Percentiles rank a stretch among this genome's conserved stretches.
These are phyloP conservation scores for Chlorella sorokiniana DNA, from an alignment of 139 green algal species.

Conservation along the genomic window DNA sequence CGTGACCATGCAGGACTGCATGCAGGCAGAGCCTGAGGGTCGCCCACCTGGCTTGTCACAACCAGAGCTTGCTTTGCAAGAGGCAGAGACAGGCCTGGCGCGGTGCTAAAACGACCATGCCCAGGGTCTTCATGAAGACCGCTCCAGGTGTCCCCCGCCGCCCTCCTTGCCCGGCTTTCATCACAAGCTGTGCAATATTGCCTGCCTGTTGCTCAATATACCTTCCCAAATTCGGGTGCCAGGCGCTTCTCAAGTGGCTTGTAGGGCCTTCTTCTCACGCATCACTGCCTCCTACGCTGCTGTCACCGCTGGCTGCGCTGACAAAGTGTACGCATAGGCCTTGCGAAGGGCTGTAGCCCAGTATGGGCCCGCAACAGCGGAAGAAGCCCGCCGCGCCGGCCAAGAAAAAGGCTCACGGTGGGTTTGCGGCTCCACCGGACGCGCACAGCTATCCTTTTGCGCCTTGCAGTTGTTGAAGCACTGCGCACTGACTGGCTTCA, in stretches of 20 bases:
- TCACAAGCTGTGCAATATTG: no score
- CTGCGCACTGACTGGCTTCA: not conserved
- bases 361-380: constrained; percentile 8
- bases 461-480: not conserved
- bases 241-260: no score
- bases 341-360: not conserved
- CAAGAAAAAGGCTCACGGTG: constrained; percentile 29
- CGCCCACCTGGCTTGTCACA: not conserved
- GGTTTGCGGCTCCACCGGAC: not conserved
- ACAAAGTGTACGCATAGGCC: not conserved
- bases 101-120: not conserved
- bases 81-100: not conserved
- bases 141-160: no score
- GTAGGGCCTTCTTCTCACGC: not conserved
- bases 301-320: not conserved
- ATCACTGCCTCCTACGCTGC: not conserved
- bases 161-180: no score
- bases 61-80: no score
- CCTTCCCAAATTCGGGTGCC: no score
- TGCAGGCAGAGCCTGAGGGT: no score
- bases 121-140: no score
- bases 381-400: constrained; percentile 1
- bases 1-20: no score
- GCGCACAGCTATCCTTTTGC: not conserved
- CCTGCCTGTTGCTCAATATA: no score